A percentile compares a stretch with the other conserved stretches of the same genome.
Conservation (phyloP, 208 protist species). For the Tritrichomonas musculus region DNA sequence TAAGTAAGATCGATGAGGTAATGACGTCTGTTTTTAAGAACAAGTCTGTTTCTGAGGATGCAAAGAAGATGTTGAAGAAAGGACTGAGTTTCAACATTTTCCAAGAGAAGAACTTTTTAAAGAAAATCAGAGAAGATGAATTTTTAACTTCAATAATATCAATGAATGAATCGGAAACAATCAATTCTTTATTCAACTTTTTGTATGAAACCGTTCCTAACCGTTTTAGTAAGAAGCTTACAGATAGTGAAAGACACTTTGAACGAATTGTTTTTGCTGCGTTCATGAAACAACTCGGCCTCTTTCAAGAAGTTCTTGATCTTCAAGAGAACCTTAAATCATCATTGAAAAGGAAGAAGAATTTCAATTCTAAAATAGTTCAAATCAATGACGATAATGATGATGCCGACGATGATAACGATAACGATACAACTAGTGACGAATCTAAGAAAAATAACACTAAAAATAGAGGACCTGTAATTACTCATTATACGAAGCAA, state of each 20-base stretch:
- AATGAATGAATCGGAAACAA: not conserved
- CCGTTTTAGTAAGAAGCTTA: not conserved
- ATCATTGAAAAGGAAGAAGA: too few species aligned
- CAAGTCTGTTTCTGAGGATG: not conserved
- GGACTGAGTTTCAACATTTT: not conserved
- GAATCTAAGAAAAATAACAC: too few species aligned
- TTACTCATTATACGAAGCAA: not conserved
- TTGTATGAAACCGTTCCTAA: not conserved
- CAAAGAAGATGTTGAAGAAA: not conserved
- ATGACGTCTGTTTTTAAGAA: too few species aligned
- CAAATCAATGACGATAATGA: too few species aligned
- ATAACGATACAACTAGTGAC: too few species aligned
- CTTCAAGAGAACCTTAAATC: too few species aligned
- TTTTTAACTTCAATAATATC: not conserved
- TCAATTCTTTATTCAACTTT: not conserved
- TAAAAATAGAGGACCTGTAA: not conserved
- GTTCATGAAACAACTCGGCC: not conserved
- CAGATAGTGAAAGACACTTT: not conserved
- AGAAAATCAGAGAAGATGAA: not conserved
- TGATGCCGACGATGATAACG: too few species aligned
- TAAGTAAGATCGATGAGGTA: not conserved
- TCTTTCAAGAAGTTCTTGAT: not conserved
- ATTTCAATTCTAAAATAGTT: too few species aligned
- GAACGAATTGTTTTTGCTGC: not conserved
- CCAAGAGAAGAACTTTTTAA: too few species aligned